Base-by-base conservation (phyloP, 306 rosid species). In the Prosopis cineraria region DNA sequence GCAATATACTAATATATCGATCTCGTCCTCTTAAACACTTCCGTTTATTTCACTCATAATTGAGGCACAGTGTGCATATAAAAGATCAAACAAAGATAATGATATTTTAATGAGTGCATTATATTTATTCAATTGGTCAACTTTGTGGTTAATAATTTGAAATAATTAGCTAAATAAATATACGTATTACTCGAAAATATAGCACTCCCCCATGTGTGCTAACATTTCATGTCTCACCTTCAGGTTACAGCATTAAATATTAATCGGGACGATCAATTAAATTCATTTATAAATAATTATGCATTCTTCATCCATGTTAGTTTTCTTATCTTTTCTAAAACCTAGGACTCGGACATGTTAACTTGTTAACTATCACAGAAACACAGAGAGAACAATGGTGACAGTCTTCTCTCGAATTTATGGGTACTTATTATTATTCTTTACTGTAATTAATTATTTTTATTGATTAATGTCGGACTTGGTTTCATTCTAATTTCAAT, bases 81-180 rank as follows among this genome's bases (percentile, higher is more conserved):
- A n/a, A 31, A 66, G 0, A n/a, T 55, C 53, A 77, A 72, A 76
- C 11, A 70, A 44, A 22, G n/a, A 65, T 34, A 17, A 36, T 19
- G 22, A 7, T 82, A 19, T 55, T 27, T 31, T 19, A 25, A 19
- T 47, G 55, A 17, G 30, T 79, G 83, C 64, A 78, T 50, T 52
- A n/a, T n/a, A n/a, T n/a, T n/a, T n/a, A 52, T 52, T 69, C 37
- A 37, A 8, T 39, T 40, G 34, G 72, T 67, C 72, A 39, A 24
- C 50, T 2, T n/a, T 22, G 31, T 39, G 1, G 20, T 9, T 36
- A 39, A 37, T 33, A 33, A 2, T 34, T 34, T 39, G 22, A 37
- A 65, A 37, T 10, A 37, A 20, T 39, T 27, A 27, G 12, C 31
- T 62, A 30, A 16, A 62, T 22, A 62, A 43, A 8, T 47, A 47